Evolutionary conservation across 192 early-diverging fungal genomes (phyloP), one percentile per base, ranked within the genome.

Genomic region (Podila verticillata): DNA sequence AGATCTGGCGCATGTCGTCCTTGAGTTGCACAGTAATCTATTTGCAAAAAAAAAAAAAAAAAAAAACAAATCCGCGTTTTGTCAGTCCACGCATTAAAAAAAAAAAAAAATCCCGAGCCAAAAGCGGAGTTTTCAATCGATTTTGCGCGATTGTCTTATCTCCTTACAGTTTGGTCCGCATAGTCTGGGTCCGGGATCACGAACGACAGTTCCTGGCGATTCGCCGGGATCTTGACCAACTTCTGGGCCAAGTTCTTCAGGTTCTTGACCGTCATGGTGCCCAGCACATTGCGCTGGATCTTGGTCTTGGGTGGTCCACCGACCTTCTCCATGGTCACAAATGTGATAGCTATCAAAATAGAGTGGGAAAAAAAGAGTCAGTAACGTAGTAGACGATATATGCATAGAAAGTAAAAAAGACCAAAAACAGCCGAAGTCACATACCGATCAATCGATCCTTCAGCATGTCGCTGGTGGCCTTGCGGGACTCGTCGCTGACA

Each of bases 181-280:
- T 78, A 57, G 20, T 71, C 84, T 3, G 65, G 77, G 61, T 72
- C 77, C 13, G 67, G 60, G 5, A 60, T 73, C 17, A 83, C 24
- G 26, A 81, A 71, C 66, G 69, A 75, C 22, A 89, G 32, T 19
- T 73, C 68, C 47, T 86, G 88, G 24, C 79, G 74, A 3, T 73
- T 48, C 0, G 85, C 67, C 19, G 84, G 74, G 10, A 89, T 69
- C 8, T 73, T 61, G 60, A 89, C 59, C 34, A 86, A 35, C 73
- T 86, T 87, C 63, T 89, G 88, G 12, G 83, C 68, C 47, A 89
- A 31, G 65, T 86, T 83, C 51, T 84, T 84, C 63, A 86, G 68
- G 62, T 70, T 86, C 58, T 85, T 63, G 17, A 89, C 73, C 2
- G 73, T 83, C 86, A 89, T 87, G 0, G 86, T 86, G 9, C 84